Evolutionary conservation across 345 rosid genomes (phyloP), one percentile per base, ranked within the genome.

Genomic region (Schrenkiella parvula): DNA sequence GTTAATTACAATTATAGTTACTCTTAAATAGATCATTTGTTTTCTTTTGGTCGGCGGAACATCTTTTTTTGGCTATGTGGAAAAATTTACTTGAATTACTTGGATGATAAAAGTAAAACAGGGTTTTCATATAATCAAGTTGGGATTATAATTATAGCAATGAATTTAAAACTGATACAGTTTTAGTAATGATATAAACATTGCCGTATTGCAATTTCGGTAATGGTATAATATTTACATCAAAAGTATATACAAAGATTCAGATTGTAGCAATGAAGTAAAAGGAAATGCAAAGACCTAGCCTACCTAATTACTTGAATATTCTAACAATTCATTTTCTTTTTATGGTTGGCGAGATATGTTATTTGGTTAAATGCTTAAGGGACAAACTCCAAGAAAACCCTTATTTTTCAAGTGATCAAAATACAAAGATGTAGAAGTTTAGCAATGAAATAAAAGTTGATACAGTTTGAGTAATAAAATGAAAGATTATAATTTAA

Each of bases 311-410:
- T 12, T 4, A 51, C 41, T 71, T 61, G 6, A 31, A 53, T 72
- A 52, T 15, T 63, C 3, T 22, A 53, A 21, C 32, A 50, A 41
- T 39, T 62, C 62, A 1, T 51, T 19, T 22, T 56, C 13, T 44
- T 1, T 28, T 2, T 13, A 60, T 63, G 44, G 76, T 72, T 72
- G 53, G 69, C 28, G 7, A 52, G 34, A 53, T 29, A 64, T 19
- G 1, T 13, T 41, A 17, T 72, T 53, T 23, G 11, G n/a, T 43
- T 64, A 64, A 32, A 63, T 22, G 47, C n/a, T 53, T 15, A 53
- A 64, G 31, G 11, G 8, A 22, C 53, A 23, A 12, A 64, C 18
- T 54, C 48, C 47, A 54, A 41, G 11, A 41, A 34, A 53, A 42
- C 1, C 13, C 8, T 34, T 37, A 22, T 13, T 17, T 10, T 42